Conservation (phyloP, 257 asterid species). For the Sherardia arvensis region DNA sequence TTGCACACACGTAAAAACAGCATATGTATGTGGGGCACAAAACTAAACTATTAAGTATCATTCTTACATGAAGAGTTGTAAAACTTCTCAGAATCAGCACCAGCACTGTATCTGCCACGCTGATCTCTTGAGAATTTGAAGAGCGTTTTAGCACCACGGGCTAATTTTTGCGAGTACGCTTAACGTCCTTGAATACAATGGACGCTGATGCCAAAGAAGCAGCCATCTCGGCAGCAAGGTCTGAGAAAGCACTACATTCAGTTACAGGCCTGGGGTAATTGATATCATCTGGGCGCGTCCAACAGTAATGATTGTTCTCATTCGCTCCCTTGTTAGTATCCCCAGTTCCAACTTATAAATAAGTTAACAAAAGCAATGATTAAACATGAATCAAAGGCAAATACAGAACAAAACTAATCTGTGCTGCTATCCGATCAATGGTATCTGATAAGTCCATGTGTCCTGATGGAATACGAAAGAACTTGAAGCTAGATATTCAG, state of each 20-base stretch:
- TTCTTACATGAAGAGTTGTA: slow-evolving; percentile 86
- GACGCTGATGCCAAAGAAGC: slow-evolving; percentile 98
- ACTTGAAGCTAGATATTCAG: too few species aligned
- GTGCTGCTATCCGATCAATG: slow-evolving; percentile 57
- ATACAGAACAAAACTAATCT: slow-evolving; percentile 30
- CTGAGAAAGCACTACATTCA: slow-evolving; percentile 66
- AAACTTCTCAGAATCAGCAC: slow-evolving; percentile 53
- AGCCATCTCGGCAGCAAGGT: slow-evolving; percentile 94
- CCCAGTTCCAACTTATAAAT: slow-evolving; percentile 67
- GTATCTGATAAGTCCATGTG: too few species aligned
- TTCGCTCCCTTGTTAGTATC: slow-evolving; percentile 56
- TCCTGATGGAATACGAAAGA: too few species aligned
- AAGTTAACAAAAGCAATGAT: not conserved
- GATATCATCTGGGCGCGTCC: slow-evolving; percentile 96
- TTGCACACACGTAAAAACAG: too few species aligned
- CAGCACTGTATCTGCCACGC: slow-evolving; percentile 80
- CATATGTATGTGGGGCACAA: too few species aligned
- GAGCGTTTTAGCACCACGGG: slow-evolving; percentile 87
- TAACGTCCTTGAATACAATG: slow-evolving; percentile 86
- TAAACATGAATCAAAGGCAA: not conserved
- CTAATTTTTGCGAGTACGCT: slow-evolving; percentile 84
- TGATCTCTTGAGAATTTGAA: slow-evolving; percentile 69
- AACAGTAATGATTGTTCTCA: slow-evolving; percentile 80
- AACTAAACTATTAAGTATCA: too few species aligned
- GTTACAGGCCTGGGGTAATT: slow-evolving; percentile 59